Evolutionary conservation across 768 basidiomycete species (phyloP).

Genomic region (Lyophyllum atratum): DNA sequence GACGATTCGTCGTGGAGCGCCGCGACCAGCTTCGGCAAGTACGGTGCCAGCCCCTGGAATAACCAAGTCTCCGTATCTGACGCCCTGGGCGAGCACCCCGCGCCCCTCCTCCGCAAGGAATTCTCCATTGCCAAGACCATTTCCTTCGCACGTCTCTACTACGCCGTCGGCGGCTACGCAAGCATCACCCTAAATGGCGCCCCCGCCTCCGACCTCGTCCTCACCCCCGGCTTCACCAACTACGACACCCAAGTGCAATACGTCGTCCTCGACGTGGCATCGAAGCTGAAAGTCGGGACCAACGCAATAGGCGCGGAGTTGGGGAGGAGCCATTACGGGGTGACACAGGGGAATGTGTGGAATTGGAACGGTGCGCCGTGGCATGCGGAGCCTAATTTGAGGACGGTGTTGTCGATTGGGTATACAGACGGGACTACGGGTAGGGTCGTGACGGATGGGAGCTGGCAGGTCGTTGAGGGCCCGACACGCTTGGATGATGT

Average conservation of each 20-base stretch:
- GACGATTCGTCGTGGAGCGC: conserved; percentile 24
- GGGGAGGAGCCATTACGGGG: conserved; percentile 29
- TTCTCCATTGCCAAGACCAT: conserved; percentile 22
- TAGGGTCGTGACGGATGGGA: conserved; percentile 19
- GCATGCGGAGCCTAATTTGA: conserved; percentile 28
- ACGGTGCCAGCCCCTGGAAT: conserved; percentile 25
- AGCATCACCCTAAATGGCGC: conserved; percentile 27
- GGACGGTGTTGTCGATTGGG: conserved; percentile 24
- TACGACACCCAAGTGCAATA: conserved; percentile 29
- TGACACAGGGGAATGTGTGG: conserved; percentile 32
- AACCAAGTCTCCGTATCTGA: conserved; percentile 21
- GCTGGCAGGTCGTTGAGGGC: conserved; percentile 27
- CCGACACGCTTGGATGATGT: conserved; percentile 30
- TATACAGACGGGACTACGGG: conserved; percentile 25
- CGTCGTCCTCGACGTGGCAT: conserved; percentile 25
- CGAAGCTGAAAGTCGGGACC: conserved; percentile 14
- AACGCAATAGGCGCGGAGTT: conserved; percentile 27
- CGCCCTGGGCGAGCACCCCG: conserved; percentile 28
- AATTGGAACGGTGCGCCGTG: conserved; percentile 32
- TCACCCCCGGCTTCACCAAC: conserved; percentile 32
- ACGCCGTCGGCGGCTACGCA: conserved; percentile 30
- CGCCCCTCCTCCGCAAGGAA: conserved; percentile 27
- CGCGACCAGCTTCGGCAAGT: conserved; percentile 20
- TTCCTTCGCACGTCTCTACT: conserved; percentile 27
- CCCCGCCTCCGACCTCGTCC: conserved; percentile 27